These are phyloP conservation scores for Xylaria castorea DNA, from an alignment of 495 filamentous ascomycete genomes.

Conservation along the genomic window DNA sequence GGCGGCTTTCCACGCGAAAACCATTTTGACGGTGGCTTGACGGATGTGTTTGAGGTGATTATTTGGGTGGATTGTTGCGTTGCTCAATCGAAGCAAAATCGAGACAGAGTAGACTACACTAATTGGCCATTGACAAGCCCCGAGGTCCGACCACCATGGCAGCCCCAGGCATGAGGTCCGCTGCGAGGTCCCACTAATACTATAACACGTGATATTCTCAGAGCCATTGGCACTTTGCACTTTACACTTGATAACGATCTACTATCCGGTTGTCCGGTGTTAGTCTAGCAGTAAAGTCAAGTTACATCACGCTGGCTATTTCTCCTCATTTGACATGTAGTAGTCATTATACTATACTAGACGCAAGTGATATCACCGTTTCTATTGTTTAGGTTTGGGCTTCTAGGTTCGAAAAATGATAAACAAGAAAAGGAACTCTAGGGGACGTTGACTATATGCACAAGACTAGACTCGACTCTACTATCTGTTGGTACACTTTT, in stretches of 20 bases:
- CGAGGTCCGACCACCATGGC: neutral
- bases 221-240: neutral
- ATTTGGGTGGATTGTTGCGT: slow-evolving; percentile 33
- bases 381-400: neutral
- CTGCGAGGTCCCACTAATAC: neutral
- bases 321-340: neutral
- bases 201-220: slow-evolving; percentile 21
- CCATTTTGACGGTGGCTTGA: slow-evolving; percentile 74
- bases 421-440: slow-evolving; percentile 40
- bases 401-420: neutral
- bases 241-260: neutral
- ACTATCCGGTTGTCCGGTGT: neutral
- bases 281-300: neutral
- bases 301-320: neutral
- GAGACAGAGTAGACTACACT: slow-evolving; percentile 22
- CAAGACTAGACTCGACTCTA: slow-evolving; percentile 52
- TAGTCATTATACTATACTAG: neutral
- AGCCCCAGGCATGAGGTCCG: neutral
- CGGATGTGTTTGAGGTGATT: slow-evolving; percentile 38
- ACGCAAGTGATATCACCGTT: neutral
- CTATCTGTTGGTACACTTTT: slow-evolving; percentile 61
- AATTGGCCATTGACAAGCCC: slow-evolving; percentile 16
- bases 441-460: slow-evolving; percentile 58
- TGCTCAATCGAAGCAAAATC: slow-evolving; percentile 38
- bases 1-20: slow-evolving; percentile 97